phyloP scores from a whole-genome alignment of 331 rosid species.

The Dryas integrifolia region DNA sequence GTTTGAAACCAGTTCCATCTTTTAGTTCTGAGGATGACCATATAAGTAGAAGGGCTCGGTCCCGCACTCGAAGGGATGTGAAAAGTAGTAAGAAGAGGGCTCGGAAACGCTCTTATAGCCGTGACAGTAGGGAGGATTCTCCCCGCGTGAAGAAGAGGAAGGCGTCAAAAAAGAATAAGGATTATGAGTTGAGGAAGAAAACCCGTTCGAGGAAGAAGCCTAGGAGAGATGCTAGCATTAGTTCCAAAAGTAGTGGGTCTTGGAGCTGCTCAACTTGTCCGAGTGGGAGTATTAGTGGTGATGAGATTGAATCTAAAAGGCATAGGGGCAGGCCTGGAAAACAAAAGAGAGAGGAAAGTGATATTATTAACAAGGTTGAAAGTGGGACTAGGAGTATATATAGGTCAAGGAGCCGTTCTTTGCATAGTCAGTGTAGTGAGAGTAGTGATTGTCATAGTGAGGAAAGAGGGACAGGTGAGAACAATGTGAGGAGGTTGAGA shows the following conservation, averaged over 20 bases:
- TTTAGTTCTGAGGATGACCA: slow-evolving; percentile 54
- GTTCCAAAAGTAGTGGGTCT: slow-evolving; percentile 41
- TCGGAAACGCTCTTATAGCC: slow-evolving; percentile 38
- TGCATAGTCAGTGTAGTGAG: slow-evolving; percentile 36
- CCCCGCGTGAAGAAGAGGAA: slow-evolving; percentile 50
- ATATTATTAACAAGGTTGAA: slow-evolving; percentile 31
- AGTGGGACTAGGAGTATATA: slow-evolving; percentile 41
- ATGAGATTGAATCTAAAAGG: slow-evolving; percentile 39
- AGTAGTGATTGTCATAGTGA: slow-evolving; percentile 32
- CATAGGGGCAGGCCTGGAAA: slow-evolving; percentile 42
- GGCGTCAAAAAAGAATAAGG: slow-evolving; percentile 45
- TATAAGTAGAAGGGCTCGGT: slow-evolving; percentile 49
- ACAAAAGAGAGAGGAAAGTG: slow-evolving; percentile 40
- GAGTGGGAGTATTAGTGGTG: slow-evolving; percentile 36
- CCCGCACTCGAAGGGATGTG: slow-evolving; percentile 43
- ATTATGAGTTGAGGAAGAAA: slow-evolving; percentile 42
- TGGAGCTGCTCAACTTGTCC: slow-evolving; percentile 51
- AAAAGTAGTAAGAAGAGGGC: slow-evolving; percentile 51
- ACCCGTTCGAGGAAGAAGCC: slow-evolving; percentile 44
- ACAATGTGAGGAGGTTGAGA: slow-evolving; percentile 49
- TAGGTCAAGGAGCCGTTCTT: slow-evolving; percentile 59
- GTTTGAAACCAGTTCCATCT: slow-evolving; percentile 35
- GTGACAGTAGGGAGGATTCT: slow-evolving; percentile 52
- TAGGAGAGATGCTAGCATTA: slow-evolving; percentile 47
- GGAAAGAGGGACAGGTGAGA: slow-evolving; percentile 36